Evolutionary conservation across 371 early-diverging fungal genomes (phyloP).

Genomic region (Capniomyces stellatus): DNA sequence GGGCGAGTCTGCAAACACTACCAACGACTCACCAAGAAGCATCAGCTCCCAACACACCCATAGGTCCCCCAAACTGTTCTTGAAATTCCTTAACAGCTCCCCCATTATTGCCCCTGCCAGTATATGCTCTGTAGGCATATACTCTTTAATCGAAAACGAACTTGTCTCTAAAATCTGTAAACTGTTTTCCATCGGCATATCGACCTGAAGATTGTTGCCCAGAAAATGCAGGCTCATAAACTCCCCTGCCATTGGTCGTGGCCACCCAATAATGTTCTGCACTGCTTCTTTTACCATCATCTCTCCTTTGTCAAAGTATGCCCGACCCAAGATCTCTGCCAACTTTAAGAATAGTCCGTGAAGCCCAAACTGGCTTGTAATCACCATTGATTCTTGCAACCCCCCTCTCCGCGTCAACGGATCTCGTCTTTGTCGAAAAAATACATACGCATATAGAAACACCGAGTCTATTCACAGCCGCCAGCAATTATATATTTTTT

Average conservation of each 20-base stretch:
- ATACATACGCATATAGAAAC: constrained; percentile 62
- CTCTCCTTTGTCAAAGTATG: constrained; percentile 55
- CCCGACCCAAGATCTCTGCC: constrained; percentile 57
- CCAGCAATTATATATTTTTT: too few relatives aligned
- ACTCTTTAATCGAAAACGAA: constrained; percentile 42
- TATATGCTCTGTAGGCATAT: constrained; percentile 51
- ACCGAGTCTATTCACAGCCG: constrained; percentile 30
- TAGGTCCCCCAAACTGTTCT: constrained; percentile 53
- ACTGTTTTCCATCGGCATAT: constrained; percentile 51
- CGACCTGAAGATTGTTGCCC: constrained; percentile 43
- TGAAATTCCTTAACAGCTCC: constrained; percentile 59
- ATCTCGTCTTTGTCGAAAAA: constrained; percentile 84
- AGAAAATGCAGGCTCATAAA: constrained; percentile 55
- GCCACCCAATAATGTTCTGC: constrained; percentile 66
- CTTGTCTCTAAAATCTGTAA: constrained; percentile 69
- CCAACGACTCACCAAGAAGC: constrained; percentile 78
- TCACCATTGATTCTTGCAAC: constrained; percentile 73
- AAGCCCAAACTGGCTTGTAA: constrained; percentile 73
- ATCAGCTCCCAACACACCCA: constrained; percentile 91
- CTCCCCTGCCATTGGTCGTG: constrained; percentile 11
- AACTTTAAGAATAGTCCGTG: constrained; percentile 66
- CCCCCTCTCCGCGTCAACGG: constrained; percentile 69
- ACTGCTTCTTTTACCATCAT: constrained; percentile 65
- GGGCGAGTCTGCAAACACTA: constrained; percentile 80
- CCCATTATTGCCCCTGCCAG: constrained; percentile 44